phyloP scores from a whole-genome alignment of 768 basidiomycete genomes.

The Crepidotus variabilis region DNA sequence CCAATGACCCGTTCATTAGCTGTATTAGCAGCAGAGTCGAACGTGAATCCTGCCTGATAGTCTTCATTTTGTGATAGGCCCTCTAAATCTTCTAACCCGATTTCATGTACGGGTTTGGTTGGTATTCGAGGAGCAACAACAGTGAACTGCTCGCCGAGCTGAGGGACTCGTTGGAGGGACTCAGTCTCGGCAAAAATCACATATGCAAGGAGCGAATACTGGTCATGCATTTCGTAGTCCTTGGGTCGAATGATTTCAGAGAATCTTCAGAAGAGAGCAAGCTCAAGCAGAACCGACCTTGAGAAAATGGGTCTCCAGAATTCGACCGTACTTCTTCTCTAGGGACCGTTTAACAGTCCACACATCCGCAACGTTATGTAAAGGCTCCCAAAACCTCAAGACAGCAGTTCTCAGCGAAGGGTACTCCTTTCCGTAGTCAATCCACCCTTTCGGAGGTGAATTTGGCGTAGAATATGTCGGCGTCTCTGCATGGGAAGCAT shows the following conservation, averaged over 20 bases:
- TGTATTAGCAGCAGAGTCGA: constrained; percentile 7
- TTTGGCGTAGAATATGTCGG: no score
- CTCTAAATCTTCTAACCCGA: constrained; percentile 34
- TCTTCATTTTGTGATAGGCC: constrained; percentile 14
- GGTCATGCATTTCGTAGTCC: constrained; percentile 44
- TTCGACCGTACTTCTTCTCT: constrained; percentile 50
- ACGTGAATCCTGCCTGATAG: constrained; percentile 10
- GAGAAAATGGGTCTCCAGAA: constrained; percentile 38
- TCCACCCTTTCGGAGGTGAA: no score
- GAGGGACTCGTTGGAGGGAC: constrained; percentile 34
- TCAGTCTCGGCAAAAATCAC: constrained; percentile 43
- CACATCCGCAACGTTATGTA: constrained; percentile 46
- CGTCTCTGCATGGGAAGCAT: no score
- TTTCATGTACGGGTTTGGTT: constrained; percentile 23
- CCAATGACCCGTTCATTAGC: constrained; percentile 13
- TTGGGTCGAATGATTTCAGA: constrained; percentile 15
- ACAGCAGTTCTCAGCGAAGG: constrained; percentile 25
- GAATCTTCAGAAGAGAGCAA: background rate
- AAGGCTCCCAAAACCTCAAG: constrained; percentile 36
- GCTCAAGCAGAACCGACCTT: constrained; percentile 29
- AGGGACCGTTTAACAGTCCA: constrained; percentile 49
- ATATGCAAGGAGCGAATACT: constrained; percentile 39
- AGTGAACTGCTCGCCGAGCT: constrained; percentile 19
- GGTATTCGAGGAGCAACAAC: constrained; percentile 21
- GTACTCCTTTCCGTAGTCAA: background rate